Evolutionary conservation across 139 green algal species (phyloP).

Genomic region (Chlorella vulgaris): DNA sequence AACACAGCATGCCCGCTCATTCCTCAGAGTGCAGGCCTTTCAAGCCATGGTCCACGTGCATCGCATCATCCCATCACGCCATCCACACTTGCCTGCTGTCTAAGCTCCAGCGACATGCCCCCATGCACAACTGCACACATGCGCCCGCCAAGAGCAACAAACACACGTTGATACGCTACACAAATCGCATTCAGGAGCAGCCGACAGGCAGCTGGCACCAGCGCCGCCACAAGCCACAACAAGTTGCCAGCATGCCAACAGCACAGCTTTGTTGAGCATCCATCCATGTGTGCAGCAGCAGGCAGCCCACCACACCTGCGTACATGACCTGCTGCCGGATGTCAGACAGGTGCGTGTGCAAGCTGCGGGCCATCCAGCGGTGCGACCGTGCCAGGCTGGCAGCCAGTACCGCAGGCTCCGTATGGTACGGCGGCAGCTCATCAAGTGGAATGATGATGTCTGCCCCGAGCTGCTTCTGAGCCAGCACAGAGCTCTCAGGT

Average conservation of each 20-base stretch:
- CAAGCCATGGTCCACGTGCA: too few species aligned
- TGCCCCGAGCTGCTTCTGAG: constrained; percentile 56
- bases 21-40: too few species aligned
- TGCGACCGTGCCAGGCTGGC: constrained; percentile 49
- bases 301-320: constrained; percentile 55
- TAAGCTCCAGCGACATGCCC: constrained; percentile 39
- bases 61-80: too few species aligned
- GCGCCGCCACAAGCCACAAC: too few species aligned
- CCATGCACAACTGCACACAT: constrained; percentile 62
- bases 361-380: constrained; percentile 52
- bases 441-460: constrained; percentile 70
- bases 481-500: constrained; percentile 51
- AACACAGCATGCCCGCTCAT: background rate
- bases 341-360: constrained; percentile 49
- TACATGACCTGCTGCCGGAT: constrained; percentile 61
- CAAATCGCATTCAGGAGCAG: too few species aligned
- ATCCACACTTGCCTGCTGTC: too few species aligned
- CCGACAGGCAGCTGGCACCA: too few species aligned
- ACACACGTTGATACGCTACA: too few species aligned
- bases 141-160: too few species aligned
- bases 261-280: too few species aligned
- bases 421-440: constrained; percentile 59
- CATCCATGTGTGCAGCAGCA: too few species aligned
- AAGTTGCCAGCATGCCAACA: too few species aligned
- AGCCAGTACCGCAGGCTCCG: constrained; percentile 1